Conservation (phyloP, 2,329 filamentous ascomycete species). For the Penicillium vulpinum region DNA sequence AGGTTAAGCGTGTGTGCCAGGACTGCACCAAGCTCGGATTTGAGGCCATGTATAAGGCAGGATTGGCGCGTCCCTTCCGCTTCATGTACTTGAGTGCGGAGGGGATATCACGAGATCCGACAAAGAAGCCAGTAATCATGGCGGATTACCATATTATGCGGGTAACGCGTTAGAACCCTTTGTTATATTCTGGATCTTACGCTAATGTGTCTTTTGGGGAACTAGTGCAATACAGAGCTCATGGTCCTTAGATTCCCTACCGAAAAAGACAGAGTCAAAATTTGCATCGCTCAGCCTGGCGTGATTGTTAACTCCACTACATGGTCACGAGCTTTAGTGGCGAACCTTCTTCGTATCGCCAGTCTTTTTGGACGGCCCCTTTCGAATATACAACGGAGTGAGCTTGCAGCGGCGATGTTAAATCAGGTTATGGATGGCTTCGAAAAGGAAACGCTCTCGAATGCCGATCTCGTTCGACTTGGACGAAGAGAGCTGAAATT, state of each 20-base stretch:
- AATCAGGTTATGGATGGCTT: slow-evolving; percentile 7
- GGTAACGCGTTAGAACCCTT: background rate
- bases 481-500: background rate
- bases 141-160: slow-evolving; percentile 15
- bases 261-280: background rate
- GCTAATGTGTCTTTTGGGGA: background rate
- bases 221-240: slow-evolving; percentile 11
- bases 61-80: slow-evolving; percentile 38
- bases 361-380: slow-evolving; percentile 4
- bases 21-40: slow-evolving; percentile 40
- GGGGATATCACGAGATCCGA: slow-evolving; percentile 47
- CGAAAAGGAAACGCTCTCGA: slow-evolving; percentile 18
- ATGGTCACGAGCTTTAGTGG: slow-evolving; percentile 3
- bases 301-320: slow-evolving; percentile 5
- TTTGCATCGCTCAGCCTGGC: slow-evolving; percentile 13
- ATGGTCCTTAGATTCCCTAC: slow-evolving; percentile 10
- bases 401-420: slow-evolving; percentile 10
- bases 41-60: slow-evolving; percentile 38
- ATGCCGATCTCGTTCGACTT: slow-evolving; percentile 12
- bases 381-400: slow-evolving; percentile 1
- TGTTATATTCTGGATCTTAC: background rate
- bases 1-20: slow-evolving; percentile 45
- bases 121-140: slow-evolving; percentile 36
- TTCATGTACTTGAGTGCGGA: slow-evolving; percentile 55
- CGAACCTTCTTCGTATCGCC: background rate